These are phyloP conservation scores for Chrysosporium queenslandicum DNA, from an alignment of 2,329 filamentous ascomycete species.

Conservation along the genomic window DNA sequence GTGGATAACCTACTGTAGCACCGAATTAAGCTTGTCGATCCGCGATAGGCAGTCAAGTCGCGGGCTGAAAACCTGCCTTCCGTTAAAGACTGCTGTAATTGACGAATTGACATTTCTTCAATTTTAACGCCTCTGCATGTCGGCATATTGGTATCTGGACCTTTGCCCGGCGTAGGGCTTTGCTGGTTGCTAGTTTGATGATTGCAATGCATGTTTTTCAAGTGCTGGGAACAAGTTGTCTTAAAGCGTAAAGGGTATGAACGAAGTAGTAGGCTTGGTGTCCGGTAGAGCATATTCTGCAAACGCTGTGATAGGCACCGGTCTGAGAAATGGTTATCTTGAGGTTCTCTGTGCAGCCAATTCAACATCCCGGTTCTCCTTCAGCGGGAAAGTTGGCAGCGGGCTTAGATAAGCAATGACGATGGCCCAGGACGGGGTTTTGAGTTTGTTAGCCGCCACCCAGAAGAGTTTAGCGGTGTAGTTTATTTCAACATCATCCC, in stretches of 20 bases:
- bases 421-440: no score
- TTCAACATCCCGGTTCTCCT: background rate
- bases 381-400: background rate
- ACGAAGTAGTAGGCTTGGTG: background rate
- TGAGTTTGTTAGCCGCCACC: background rate
- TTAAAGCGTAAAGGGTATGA: background rate
- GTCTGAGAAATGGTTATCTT: no score
- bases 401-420: background rate
- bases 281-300: background rate
- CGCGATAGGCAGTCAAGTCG: slow-evolving; percentile 5
- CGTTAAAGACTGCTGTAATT: slow-evolving; percentile 9
- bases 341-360: no score
- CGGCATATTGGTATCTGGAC: background rate
- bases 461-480: background rate
- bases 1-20: slow-evolving; percentile 8
- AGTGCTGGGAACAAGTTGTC: background rate
- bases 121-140: slow-evolving; percentile 10
- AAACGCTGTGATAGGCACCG: background rate
- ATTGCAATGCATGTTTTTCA: background rate
- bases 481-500: slow-evolving; percentile 1
- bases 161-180: background rate
- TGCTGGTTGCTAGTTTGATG: no score
- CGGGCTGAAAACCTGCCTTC: slow-evolving; percentile 9
- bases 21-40: slow-evolving; percentile 8
- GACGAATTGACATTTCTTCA: slow-evolving; percentile 9